Base-by-base conservation (phyloP, 2,329 filamentous ascomycete species). In the Penicillium sp. region DNA sequence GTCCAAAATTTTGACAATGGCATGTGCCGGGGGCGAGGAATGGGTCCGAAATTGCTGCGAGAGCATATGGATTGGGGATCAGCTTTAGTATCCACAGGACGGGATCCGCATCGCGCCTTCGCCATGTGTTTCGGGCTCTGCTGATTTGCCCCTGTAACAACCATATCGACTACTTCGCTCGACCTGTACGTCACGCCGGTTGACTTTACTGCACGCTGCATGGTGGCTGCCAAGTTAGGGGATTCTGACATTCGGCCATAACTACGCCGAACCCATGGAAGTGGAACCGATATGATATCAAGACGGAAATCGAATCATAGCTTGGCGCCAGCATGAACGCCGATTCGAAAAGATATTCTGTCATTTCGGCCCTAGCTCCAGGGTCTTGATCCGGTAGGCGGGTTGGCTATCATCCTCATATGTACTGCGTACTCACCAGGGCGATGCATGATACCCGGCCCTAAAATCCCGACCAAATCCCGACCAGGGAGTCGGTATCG, bases 211-310 rank as follows among this genome's bases (percentile, higher is more conserved):
- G 41, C 24, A 29, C 14, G 16, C 35, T 23, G 42, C 27, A 32
- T 36, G 10, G 14, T 22, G 20, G 36, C 34, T 36, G 16, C 16
- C 16, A 4, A 20, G 18, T 20, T 4, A 20, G 18, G 18, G 4
- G 18, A 4, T 4, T 20, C 18, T 20, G 18, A 35, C 23, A 24
- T n/a, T 24, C 22, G 28, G 37, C 36, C 23, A 34, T 35, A 36
- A 42, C 31, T 42, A 39, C 38, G 22, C 42, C 11, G 16, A 46
- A 42, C 34, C n/a, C 28, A 42, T 39, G 36, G 40, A 41, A 48
- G 46, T 51, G 46, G 49, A 46, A 26, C 45, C 34, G 6, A 42
- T 13, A 13, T 11, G 10, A 27, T 31, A 22, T 23, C 35, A 37
- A 7, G 13, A 11, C 35, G n/a, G 35, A 11, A 6, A n/a, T 24